phyloP scores from a whole-genome alignment of 345 rosid genomes.

The Eucalyptus melliodora region DNA sequence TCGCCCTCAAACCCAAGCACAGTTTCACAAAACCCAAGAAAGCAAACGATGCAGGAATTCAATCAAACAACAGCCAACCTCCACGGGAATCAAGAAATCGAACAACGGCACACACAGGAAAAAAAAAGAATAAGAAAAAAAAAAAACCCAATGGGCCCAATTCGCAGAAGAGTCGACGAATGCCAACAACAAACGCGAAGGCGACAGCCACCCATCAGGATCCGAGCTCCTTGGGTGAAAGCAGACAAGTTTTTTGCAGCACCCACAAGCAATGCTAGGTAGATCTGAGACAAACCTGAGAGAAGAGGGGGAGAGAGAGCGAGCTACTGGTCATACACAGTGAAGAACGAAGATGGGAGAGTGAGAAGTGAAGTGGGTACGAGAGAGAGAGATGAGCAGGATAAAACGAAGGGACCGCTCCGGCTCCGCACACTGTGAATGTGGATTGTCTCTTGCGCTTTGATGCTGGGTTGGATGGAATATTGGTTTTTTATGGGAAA shows the following conservation, averaged over 20 bases:
- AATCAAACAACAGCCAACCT: not conserved
- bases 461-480: not conserved
- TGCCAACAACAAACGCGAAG: not conserved
- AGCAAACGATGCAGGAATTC: not conserved
- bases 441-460: not conserved
- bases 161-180: not conserved
- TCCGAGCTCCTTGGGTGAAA: not conserved
- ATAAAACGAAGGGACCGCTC: not conserved
- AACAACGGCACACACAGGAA: not conserved
- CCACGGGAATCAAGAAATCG: not conserved
- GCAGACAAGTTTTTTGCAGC: not conserved
- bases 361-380: not conserved
- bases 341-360: not conserved
- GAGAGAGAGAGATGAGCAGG: not conserved
- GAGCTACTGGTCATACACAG: not conserved
- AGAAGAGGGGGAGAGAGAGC: not conserved
- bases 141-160: not conserved
- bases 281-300: not conserved
- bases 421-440: not conserved
- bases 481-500: not conserved
- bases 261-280: not conserved
- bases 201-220: not conserved
- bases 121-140: not conserved
- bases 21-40: not conserved
- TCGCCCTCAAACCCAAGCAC: not conserved